phyloP scores from a whole-genome alignment of 1,284 basidiomycete species.

The Termitomyces sp. region DNA sequence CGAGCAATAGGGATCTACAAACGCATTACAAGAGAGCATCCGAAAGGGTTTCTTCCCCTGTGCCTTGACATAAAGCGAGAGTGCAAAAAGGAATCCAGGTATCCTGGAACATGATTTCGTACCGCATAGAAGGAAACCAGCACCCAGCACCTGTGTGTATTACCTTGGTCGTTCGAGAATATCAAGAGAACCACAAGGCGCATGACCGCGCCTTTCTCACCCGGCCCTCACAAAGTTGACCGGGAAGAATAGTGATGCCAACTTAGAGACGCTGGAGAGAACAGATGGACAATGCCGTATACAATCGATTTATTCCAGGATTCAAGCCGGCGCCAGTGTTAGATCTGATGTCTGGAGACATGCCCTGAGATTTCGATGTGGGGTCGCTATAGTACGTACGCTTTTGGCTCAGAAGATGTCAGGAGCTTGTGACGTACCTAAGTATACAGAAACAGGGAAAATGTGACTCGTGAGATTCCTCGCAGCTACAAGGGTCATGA shows the following conservation, averaged over 20 bases:
- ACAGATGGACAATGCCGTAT: background rate
- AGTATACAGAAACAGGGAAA: background rate
- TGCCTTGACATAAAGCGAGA: background rate
- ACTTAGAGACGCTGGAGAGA: background rate
- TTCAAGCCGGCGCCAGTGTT: background rate
- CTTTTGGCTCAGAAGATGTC: background rate
- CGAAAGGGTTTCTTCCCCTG: background rate
- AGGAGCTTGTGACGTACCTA: background rate
- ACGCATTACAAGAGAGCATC: background rate
- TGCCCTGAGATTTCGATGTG: background rate
- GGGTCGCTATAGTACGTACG: background rate
- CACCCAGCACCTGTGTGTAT: background rate
- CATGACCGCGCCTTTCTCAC: background rate
- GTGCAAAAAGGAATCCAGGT: background rate
- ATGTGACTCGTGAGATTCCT: background rate
- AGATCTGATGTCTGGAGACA: background rate
- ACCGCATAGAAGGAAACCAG: background rate
- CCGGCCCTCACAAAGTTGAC: background rate
- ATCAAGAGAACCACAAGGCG: background rate
- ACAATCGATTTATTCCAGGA: background rate
- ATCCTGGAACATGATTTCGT: background rate
- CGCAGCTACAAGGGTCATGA: background rate
- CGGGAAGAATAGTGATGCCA: background rate
- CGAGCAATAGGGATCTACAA: background rate
- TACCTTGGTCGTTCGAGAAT: background rate